A percentile compares a stretch with the other conserved stretches of the same genome.
Conservation (phyloP, 805 yeast genomes). For the Hanseniaspora hatyaiensis region DNA sequence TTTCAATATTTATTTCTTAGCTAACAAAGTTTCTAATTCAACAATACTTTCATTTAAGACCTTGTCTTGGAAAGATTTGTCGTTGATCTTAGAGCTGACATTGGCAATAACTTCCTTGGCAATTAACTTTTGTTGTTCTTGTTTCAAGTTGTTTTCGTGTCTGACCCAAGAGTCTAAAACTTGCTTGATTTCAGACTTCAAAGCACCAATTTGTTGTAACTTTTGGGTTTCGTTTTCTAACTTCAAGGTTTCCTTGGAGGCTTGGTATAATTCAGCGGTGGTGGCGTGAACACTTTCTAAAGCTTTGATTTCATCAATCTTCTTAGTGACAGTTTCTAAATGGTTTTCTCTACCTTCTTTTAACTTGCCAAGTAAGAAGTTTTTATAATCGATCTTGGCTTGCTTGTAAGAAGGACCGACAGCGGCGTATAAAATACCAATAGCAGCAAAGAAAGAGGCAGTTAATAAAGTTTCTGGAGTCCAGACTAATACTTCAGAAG, state of each 20-base stretch:
- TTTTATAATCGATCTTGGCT: slow-evolving; percentile 14
- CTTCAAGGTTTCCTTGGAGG: slow-evolving; percentile 92
- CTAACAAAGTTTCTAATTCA: slow-evolving; percentile 80
- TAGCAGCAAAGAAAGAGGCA: slow-evolving; percentile 65
- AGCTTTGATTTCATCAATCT: slow-evolving; percentile 79
- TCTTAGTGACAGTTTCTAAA: slow-evolving; percentile 81
- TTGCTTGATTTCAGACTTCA: slow-evolving; percentile 82
- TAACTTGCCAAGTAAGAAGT: slow-evolving; percentile 13
- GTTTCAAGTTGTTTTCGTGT: slow-evolving; percentile 93
- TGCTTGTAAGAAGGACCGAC: slow-evolving; percentile 83
- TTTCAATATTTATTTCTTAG: slow-evolving; percentile 27
- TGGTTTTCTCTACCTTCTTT: slow-evolving; percentile 67
- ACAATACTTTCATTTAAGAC: slow-evolving; percentile 82
- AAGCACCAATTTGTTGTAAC: slow-evolving; percentile 79
- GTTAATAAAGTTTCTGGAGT: slow-evolving; percentile 88
- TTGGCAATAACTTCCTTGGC: slow-evolving; percentile 75
- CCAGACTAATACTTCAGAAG: slow-evolving; percentile 82
- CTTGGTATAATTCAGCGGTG: slow-evolving; percentile 82
- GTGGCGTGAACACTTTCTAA: slow-evolving; percentile 84
- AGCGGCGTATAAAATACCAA: slow-evolving; percentile 66
- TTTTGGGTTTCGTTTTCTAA: slow-evolving; percentile 90
- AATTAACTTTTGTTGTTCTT: slow-evolving; percentile 86
- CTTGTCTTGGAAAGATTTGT: slow-evolving; percentile 87
- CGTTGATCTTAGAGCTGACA: slow-evolving; percentile 71
- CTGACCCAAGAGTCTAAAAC: slow-evolving; percentile 98